These are phyloP conservation scores for Suillus spraguei DNA, from an alignment of 768 basidiomycete genomes.

Conservation along the genomic window DNA sequence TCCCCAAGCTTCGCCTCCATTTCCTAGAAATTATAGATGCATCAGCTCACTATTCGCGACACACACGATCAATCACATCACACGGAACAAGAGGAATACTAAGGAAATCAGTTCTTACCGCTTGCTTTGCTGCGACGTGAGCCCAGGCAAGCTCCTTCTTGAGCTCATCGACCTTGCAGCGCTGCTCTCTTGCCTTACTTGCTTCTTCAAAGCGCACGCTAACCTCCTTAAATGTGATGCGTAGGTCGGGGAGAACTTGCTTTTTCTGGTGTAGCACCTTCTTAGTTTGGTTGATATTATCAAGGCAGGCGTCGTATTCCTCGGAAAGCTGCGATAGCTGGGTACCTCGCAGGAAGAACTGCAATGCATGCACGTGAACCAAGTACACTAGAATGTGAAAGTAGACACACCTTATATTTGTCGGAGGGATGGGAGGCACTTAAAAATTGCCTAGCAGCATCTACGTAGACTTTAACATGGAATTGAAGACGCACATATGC, in stretches of 20 bases:
- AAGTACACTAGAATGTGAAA: neutral
- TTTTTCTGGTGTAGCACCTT: conserved; percentile 71
- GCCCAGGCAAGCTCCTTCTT: conserved; percentile 90
- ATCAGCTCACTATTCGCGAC: neutral
- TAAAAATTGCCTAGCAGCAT: conserved; percentile 68
- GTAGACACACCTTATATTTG: conserved; percentile 78
- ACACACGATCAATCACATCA: neutral
- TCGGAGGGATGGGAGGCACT: conserved; percentile 77
- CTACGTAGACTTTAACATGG: conserved; percentile 19
- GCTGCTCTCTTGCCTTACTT: conserved; percentile 69
- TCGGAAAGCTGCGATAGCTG: conserved; percentile 85
- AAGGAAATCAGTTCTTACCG: conserved; percentile 40
- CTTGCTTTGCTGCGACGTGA: conserved; percentile 72
- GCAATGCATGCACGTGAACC: conserved; percentile 10
- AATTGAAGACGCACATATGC: neutral
- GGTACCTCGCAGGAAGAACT: conserved; percentile 97
- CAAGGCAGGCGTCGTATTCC: conserved; percentile 78
- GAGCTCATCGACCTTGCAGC: conserved; percentile 65
- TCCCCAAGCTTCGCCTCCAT: conserved; percentile 44
- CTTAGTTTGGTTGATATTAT: conserved; percentile 71
- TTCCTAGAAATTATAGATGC: conserved; percentile 35
- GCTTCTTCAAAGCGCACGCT: conserved; percentile 70
- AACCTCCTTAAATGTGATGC: conserved; percentile 57
- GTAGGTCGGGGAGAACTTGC: conserved; percentile 78
- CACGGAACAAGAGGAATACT: neutral